Conservation (phyloP, 306 rosid species). For the Cucurbita moschata region DNA sequence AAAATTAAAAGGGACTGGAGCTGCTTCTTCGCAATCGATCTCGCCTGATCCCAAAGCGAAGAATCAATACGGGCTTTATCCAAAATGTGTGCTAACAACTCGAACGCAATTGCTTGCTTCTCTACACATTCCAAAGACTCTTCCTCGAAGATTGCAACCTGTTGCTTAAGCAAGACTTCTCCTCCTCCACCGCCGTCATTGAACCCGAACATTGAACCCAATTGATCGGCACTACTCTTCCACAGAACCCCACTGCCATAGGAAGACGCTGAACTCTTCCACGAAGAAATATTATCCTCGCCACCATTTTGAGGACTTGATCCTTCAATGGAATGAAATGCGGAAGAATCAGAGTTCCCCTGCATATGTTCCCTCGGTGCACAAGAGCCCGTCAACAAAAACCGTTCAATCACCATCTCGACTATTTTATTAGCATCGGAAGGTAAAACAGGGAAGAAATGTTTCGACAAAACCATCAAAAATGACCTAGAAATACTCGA, state of each 20-base stretch:
- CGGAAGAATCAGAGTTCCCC: constrained; percentile 36
- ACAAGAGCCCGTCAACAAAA: constrained; percentile 16
- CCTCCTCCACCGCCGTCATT: constrained; percentile 34
- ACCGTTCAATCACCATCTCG: constrained; percentile 45
- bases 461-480: constrained; percentile 45
- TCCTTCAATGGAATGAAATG: constrained; percentile 39
- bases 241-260: constrained; percentile 58
- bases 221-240: constrained; percentile 57
- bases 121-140: constrained; percentile 76
- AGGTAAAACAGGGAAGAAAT: constrained; percentile 47
- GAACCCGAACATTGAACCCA: constrained; percentile 40
- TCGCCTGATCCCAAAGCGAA: constrained; percentile 65
- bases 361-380: constrained; percentile 28
- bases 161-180: constrained; percentile 43
- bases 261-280: constrained; percentile 28
- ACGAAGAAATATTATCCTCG: constrained; percentile 42
- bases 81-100: constrained; percentile 63
- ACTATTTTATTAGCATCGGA: constrained; percentile 45
- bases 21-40: constrained; percentile 74
- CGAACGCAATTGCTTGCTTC: constrained; percentile 77
- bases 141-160: constrained; percentile 62
- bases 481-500: constrained; percentile 49
- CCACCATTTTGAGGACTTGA: constrained; percentile 47
- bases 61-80: constrained; percentile 44
- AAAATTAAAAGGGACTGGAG: constrained; percentile 62